Base-by-base conservation (phyloP, 495 filamentous ascomycete genomes). In the Beverwykella pulmonaria region DNA sequence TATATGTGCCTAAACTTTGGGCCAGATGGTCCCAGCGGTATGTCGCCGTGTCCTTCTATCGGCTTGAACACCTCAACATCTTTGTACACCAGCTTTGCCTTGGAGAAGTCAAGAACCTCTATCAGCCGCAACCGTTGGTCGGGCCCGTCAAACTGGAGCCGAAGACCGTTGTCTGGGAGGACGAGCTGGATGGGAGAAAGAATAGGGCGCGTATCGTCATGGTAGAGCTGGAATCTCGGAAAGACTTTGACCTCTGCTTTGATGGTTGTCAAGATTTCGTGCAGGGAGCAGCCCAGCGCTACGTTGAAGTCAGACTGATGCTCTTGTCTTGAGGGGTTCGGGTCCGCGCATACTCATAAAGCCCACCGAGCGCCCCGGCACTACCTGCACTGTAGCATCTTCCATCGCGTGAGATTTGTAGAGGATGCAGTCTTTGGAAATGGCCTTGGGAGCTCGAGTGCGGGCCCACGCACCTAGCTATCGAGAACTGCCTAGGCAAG, bases 1-100 rank as follows among this genome's bases (percentile, higher is more conserved):
- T 97, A 97, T 59, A 98, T 89, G 77, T 95, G 92, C 44, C 88
- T 86, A 75, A 97, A 98, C 32, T 84, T 86, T 5, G 94, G 94
- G 4, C 93, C 91, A 5, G 82, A 78, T 2, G 81, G 64, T 41
- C 76, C 76, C 22, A 57, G 19, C 4, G 76, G 56, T 17, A 75
- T 56, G 47, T 68, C 67, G 0, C 75, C 62, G 3, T 75, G 72
- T 23, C 74, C 72, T 20, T 84, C 82, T 23, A 78, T 74, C 0
- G 83, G 81, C 65, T 92, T 92, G 53, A 91, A 78, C 41, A 98
- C 84, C 60, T 97, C 93, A 34, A 89, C 88, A 60, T 89, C 87
- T 75, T 96, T 93, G 77, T 97, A 91, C 30, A 86, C 84, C 46
- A 97, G 83, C 32, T 85, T 83, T 36, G 85, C 90, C 74, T 92